Percentiles rank a stretch among this genome's conserved stretches.
Conservation (phyloP, 371 early-diverging fungal genomes). For the Mycotypha africana region DNA sequence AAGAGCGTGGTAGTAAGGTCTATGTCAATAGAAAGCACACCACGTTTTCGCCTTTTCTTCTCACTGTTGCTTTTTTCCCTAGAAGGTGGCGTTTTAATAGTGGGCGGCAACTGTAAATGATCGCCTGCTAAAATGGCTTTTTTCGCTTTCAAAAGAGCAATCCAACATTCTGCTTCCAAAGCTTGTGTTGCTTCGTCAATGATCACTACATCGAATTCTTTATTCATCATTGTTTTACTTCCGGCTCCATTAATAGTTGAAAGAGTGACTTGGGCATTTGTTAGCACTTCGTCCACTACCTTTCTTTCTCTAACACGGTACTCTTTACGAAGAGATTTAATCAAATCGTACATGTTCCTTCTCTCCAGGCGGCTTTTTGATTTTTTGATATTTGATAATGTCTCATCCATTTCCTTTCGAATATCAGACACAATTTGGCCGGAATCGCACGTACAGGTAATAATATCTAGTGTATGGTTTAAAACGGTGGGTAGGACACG, state of each 20-base stretch:
- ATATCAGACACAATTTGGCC: constrained; percentile 77
- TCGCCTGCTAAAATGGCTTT: constrained; percentile 91
- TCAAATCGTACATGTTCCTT: constrained; percentile 57
- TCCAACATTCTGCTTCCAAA: constrained; percentile 88
- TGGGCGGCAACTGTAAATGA: constrained; percentile 90
- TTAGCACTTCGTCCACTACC: constrained; percentile 60
- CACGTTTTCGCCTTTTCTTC: constrained; percentile 12
- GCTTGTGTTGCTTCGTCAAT: constrained; percentile 96
- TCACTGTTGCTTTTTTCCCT: constrained; percentile 5
- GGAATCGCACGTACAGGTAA: constrained; percentile 66
- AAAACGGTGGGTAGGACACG: constrained; percentile 68
- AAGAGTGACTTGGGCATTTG: constrained; percentile 56
- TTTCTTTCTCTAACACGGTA: constrained; percentile 64
- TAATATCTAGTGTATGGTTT: constrained; percentile 68
- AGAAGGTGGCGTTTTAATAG: constrained; percentile 54
- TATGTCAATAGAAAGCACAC: constrained; percentile 18
- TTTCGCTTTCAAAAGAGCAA: constrained; percentile 74
- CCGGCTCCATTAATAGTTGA: constrained; percentile 64
- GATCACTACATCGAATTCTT: constrained; percentile 85
- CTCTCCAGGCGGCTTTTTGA: constrained; percentile 64
- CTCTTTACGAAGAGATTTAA: constrained; percentile 73
- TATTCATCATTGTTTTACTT: constrained; percentile 44
- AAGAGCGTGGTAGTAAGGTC: constrained; percentile 55
- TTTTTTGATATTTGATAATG: constrained; percentile 56
- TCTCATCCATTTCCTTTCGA: constrained; percentile 73